Percentiles rank a stretch among this genome's conserved stretches.
These are phyloP conservation scores for Pelargonium myrrhifolium DNA, from an alignment of 441 rosid genomes.

Conservation along the genomic window DNA sequence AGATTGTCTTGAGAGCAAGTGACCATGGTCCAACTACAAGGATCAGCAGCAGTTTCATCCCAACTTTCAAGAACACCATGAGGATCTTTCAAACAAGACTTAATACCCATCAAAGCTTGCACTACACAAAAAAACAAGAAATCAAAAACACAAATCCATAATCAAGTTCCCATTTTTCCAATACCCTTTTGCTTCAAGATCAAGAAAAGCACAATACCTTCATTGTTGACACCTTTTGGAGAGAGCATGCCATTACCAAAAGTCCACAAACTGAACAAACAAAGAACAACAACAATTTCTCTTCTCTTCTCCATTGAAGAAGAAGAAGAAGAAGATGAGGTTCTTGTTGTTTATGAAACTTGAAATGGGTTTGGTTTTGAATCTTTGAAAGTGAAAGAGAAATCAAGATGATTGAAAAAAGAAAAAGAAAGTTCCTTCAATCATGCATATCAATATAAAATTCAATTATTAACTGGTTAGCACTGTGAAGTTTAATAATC, in stretches of 20 bases:
- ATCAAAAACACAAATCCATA: constrained; percentile 13
- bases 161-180: constrained; percentile 11
- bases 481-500: too few relatives aligned
- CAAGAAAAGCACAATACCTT: constrained; percentile 43
- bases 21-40: constrained; percentile 98
- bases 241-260: constrained; percentile 64
- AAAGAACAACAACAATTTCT: constrained; percentile 4
- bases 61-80: constrained; percentile 91
- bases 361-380: constrained; percentile 22
- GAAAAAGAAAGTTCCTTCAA: background rate
- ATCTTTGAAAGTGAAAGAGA: constrained; percentile 26
- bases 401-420: background rate
- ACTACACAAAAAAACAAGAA: constrained; percentile 47
- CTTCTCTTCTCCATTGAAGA: constrained; percentile 6
- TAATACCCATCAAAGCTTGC: constrained; percentile 85
- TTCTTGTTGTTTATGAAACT: background rate
- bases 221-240: constrained; percentile 90
- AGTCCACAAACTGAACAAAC: constrained; percentile 38
- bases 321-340: background rate
- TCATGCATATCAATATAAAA: background rate
- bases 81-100: constrained; percentile 69
- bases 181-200: constrained; percentile 5
- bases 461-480: too few relatives aligned
- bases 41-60: constrained; percentile 97
- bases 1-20: constrained; percentile 84